Evolutionary conservation across 257 asterid genomes (phyloP).

Genomic region (Prunella vulgaris): DNA sequence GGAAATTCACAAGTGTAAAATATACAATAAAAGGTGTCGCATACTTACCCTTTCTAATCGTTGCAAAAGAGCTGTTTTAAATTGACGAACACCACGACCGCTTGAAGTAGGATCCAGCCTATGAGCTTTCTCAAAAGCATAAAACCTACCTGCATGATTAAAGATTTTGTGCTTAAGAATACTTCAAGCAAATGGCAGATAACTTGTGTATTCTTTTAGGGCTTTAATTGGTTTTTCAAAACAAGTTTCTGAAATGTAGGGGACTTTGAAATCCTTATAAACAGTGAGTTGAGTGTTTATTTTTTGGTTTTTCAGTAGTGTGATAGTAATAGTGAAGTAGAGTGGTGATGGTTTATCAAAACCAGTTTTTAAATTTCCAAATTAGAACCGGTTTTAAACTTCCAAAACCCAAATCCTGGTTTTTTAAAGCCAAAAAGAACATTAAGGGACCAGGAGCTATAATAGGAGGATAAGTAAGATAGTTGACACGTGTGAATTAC

Average conservation of each 20-base stretch:
- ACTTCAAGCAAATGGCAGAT: conserved; percentile 5
- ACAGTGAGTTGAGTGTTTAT: too few relatives aligned
- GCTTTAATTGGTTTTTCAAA: too few relatives aligned
- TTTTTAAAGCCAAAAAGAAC: not conserved
- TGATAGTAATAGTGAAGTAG: too few relatives aligned
- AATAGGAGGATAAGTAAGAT: not conserved
- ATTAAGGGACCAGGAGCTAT: not conserved
- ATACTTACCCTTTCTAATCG: conserved; percentile 83
- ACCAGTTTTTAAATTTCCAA: too few relatives aligned
- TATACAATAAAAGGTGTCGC: conserved; percentile 7
- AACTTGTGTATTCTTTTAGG: too few relatives aligned
- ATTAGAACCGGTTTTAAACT: too few relatives aligned
- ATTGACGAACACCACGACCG: conserved; percentile 99
- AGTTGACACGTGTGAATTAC: not conserved
- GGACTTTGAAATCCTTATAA: too few relatives aligned
- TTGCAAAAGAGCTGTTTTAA: conserved; percentile 93
- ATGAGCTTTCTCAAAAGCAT: conserved; percentile 98
- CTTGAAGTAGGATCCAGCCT: conserved; percentile 92
- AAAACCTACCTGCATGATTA: conserved; percentile 75
- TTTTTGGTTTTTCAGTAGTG: too few relatives aligned
- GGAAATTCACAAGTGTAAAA: not conserved
- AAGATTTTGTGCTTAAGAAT: conserved; percentile 16
- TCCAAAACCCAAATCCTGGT: too few relatives aligned
- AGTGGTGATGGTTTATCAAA: too few relatives aligned
- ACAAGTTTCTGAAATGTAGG: too few relatives aligned